Conservation (phyloP, 805 yeast species). For the Candida odintsovae region DNA sequence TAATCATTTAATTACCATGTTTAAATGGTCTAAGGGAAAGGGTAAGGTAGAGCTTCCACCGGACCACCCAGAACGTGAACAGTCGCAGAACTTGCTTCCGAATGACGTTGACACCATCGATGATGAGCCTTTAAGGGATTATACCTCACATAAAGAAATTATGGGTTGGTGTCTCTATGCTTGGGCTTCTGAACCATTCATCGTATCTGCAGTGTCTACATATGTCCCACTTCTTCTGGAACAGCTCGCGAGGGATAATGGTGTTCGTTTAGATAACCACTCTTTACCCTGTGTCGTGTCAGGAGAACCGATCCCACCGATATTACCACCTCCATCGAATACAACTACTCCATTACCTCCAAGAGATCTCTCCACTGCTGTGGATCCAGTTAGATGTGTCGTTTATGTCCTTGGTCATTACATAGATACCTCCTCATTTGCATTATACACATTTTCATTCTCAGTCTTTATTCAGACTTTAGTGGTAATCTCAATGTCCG, state of each 20-base stretch:
- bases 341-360: slow-evolving; percentile 6
- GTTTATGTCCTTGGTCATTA: slow-evolving; percentile 37
- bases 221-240: slow-evolving; percentile 70
- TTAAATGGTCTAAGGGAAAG: background rate
- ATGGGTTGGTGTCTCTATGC: slow-evolving; percentile 66
- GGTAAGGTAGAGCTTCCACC: background rate
- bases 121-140: slow-evolving; percentile 9
- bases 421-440: slow-evolving; percentile 69
- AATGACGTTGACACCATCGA: background rate
- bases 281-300: slow-evolving; percentile 43
- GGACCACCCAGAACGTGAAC: background rate
- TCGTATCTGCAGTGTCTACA: slow-evolving; percentile 74
- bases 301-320: slow-evolving; percentile 26
- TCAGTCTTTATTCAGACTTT: slow-evolving; percentile 71
- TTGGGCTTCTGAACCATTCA: slow-evolving; percentile 77
- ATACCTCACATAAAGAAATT: slow-evolving; percentile 38
- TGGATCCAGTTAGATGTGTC: slow-evolving; percentile 35
- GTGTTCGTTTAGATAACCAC: slow-evolving; percentile 57
- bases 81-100: slow-evolving; percentile 1
- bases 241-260: slow-evolving; percentile 67
- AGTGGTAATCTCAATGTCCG: slow-evolving; percentile 66
- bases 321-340: slow-evolving; percentile 28
- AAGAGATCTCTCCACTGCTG: slow-evolving; percentile 3
- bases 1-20: no score
- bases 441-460: slow-evolving; percentile 65